Evolutionary conservation across 306 rosid species (phyloP), one percentile per base, ranked within the genome.

Genomic region (Hippophae rhamnoides): DNA sequence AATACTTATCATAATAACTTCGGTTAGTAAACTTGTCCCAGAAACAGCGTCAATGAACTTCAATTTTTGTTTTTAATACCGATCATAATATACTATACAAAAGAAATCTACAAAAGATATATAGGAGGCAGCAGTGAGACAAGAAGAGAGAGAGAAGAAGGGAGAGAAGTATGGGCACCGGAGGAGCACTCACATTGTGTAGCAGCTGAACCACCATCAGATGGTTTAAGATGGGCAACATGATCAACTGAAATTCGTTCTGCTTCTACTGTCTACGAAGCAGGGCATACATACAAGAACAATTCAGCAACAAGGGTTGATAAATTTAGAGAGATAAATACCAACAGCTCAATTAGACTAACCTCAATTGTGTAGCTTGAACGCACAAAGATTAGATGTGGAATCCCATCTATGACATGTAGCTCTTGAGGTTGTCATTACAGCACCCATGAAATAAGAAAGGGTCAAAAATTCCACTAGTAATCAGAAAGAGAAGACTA

Each of bases 131-230:
- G 38, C 38, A 2, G 38, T 0, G 38, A 31, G 38, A 31, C 38
- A 31, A 31, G 38, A 31, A 31, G 54, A 58, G 18, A 74, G 60
- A 76, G 59, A 41, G 26, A 45, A 60, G 52, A 45, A 60, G 52
- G 62, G 13, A 57, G 44, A 64, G 46, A 44, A 57, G 3, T 12
- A 8, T 5, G 7, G 38, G 38, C 38, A 31, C 38, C 4, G 0
- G 38, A 31, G 38, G 38, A 31, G 69, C 52, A 67, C 84, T 76
- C 67, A 87, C 98, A 62, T 69, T 92, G 98, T 0, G 98, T 87
- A 50, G 96, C 98, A 8, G 99, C 99, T 26, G 99, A 88, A 76
- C 95, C 96, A 44, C 99, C 99, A 68, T 86, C 99, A 63, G 99
- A 88, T 64, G 99, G 96, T 81, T 86, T 88, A 68, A 88, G 92